Conservation (phyloP, 192 early-diverging fungal species). For the Coemansia sp. region DNA sequence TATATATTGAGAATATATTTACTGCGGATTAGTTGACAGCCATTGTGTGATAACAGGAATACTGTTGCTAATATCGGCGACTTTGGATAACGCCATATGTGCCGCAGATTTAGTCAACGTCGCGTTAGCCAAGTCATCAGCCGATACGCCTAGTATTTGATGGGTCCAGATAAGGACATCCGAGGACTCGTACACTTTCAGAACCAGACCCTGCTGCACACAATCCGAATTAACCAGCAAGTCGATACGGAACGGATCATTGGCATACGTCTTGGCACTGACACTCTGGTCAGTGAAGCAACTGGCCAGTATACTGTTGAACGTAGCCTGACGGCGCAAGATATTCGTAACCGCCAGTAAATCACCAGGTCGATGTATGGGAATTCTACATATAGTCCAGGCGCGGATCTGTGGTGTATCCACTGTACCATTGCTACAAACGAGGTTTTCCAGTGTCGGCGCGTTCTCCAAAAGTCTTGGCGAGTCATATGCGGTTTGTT, state of each 20-base stretch:
- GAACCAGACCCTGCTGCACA: conserved; percentile 19
- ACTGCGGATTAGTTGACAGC: conserved; percentile 15
- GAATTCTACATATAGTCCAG: conserved; percentile 40
- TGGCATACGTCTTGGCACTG: conserved; percentile 33
- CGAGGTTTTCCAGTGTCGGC: conserved; percentile 39
- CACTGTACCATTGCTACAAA: conserved; percentile 6
- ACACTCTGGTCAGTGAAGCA: conserved; percentile 24
- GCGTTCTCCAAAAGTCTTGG: conserved; percentile 52
- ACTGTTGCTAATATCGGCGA: conserved; percentile 35
- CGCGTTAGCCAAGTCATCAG: conserved; percentile 10
- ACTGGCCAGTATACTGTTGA: conserved; percentile 49
- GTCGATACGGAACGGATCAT: conserved; percentile 54
- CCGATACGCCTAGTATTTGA: conserved; percentile 16
- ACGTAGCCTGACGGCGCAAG: conserved; percentile 45
- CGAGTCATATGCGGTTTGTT: conserved; percentile 16
- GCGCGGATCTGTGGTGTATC: conserved; percentile 47
- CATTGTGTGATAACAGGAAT: conserved; percentile 37
- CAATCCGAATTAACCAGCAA: conserved; percentile 7
- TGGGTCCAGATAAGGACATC: conserved; percentile 40
- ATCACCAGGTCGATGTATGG: conserved; percentile 21
- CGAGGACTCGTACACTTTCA: conserved; percentile 24
- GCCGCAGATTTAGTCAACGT: conserved; percentile 12
- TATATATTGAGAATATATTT: neutral
- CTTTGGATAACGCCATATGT: conserved; percentile 25
- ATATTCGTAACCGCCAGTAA: conserved; percentile 28